Percentiles rank a stretch among this genome's conserved stretches.
Conservation (phyloP, 345 rosid genomes). For the Raphanus sativus region DNA sequence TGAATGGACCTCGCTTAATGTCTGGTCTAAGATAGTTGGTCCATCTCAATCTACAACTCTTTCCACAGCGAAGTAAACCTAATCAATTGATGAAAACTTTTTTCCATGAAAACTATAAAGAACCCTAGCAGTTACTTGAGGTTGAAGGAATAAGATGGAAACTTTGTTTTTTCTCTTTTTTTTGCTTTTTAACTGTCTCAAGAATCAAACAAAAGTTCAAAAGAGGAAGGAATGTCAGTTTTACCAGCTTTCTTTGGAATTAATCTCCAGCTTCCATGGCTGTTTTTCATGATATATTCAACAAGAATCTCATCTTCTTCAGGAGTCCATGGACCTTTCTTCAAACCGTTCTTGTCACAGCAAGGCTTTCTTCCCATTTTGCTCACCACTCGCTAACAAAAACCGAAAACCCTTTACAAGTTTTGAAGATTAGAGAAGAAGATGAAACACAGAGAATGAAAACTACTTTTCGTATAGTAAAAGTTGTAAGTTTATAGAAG, state of each 20-base stretch:
- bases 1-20: slow-evolving; percentile 90
- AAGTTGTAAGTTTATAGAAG: slow-evolving; percentile 14
- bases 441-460: slow-evolving; percentile 3
- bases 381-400: slow-evolving; percentile 17
- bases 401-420: background rate
- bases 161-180: background rate
- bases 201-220: background rate
- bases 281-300: slow-evolving; percentile 63
- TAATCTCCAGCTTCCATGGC: slow-evolving; percentile 96
- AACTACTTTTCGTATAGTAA: background rate
- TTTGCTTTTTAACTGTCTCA: background rate
- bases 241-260: slow-evolving; percentile 86
- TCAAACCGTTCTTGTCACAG: slow-evolving; percentile 79
- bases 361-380: slow-evolving; percentile 88
- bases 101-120: background rate
- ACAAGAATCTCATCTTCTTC: slow-evolving; percentile 89
- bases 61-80: slow-evolving; percentile 92
- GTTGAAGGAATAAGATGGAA: background rate
- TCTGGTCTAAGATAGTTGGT: slow-evolving; percentile 93
- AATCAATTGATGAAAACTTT: background rate
- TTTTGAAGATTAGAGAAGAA: background rate
- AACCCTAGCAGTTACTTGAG: background rate
- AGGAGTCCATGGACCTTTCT: slow-evolving; percentile 97
- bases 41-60: slow-evolving; percentile 98
- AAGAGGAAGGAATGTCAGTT: background rate